A percentile compares a stretch with the other conserved stretches of the same genome.
Conservation (phyloP, 306 rosid species). For the Begonia peltatifolia region DNA sequence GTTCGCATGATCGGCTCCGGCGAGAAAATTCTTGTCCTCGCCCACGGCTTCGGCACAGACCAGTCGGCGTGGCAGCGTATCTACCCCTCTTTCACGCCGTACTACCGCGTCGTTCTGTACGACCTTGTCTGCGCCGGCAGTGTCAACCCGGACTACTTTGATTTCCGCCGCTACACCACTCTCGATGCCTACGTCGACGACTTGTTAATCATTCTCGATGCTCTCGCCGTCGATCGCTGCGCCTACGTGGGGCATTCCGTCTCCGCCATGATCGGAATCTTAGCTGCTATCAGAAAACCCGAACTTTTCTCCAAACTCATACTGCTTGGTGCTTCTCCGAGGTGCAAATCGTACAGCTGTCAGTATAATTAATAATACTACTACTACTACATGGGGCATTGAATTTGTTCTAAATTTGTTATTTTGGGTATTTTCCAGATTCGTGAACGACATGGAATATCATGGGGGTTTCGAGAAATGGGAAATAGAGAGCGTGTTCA, state of each 20-base stretch:
- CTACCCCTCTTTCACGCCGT: conserved; percentile 50
- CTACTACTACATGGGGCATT: no score
- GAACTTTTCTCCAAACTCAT: conserved; percentile 77
- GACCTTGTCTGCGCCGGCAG: conserved; percentile 99
- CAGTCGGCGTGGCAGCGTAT: conserved; percentile 90
- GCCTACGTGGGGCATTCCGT: conserved; percentile 90
- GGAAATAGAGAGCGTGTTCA: conserved; percentile 47
- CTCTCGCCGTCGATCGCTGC: conserved; percentile 47
- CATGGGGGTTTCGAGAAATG: conserved; percentile 71
- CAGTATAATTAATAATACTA: no score
- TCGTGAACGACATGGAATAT: conserved; percentile 69
- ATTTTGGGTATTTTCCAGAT: conserved; percentile 19
- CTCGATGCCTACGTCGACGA: conserved; percentile 88
- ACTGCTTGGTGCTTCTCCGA: conserved; percentile 85
- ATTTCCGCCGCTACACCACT: conserved; percentile 69
- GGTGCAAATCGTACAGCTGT: conserved; percentile 20
- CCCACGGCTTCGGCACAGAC: conserved; percentile 96
- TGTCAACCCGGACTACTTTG: conserved; percentile 88
- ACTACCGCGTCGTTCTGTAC: conserved; percentile 63
- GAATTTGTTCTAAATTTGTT: no score
- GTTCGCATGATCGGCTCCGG: conserved; percentile 82
- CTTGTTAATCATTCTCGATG: conserved; percentile 56
- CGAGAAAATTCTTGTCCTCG: conserved; percentile 42
- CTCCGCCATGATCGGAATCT: conserved; percentile 92
- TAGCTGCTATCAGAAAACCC: conserved; percentile 82